Conservation (phyloP, 768 basidiomycete genomes). For the Russula foetens region DNA sequence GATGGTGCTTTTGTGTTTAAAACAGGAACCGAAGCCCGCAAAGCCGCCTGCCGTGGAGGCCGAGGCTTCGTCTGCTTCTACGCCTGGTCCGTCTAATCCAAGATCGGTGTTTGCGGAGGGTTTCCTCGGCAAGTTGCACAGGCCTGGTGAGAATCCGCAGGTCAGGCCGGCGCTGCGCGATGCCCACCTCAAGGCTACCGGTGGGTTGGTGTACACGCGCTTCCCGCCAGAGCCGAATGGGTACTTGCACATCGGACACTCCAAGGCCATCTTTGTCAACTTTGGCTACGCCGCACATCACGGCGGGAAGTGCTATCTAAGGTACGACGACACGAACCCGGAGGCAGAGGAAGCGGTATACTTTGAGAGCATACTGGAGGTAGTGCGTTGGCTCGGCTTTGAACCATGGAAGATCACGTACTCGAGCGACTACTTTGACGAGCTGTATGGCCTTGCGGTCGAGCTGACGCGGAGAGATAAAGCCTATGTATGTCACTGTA, state of each 20-base stretch:
- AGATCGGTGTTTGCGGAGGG: constrained; percentile 88
- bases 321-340: constrained; percentile 98
- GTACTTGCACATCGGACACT: constrained; percentile 91
- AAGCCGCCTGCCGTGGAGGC: constrained; percentile 30
- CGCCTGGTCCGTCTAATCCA: constrained; percentile 23
- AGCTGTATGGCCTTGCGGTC: constrained; percentile 78
- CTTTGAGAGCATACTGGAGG: constrained; percentile 95
- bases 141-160: constrained; percentile 91
- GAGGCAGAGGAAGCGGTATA: constrained; percentile 95
- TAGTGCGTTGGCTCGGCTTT: constrained; percentile 92
- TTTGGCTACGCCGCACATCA: constrained; percentile 97
- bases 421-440: constrained; percentile 93
- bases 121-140: constrained; percentile 87
- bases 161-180: constrained; percentile 68
- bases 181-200: constrained; percentile 71
- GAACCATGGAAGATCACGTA: constrained; percentile 99
- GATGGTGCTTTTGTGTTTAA: no score
- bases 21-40: constrained; percentile 35
- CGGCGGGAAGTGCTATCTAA: constrained; percentile 86
- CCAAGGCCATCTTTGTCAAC: constrained; percentile 96
- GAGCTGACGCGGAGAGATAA: constrained; percentile 85
- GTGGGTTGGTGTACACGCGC: constrained; percentile 83
- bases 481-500: constrained; percentile 95
- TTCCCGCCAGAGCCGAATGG: constrained; percentile 99
- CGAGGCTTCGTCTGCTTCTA: constrained; percentile 31